Evolutionary conservation across 176 grass and related monocot species (phyloP).

Genomic region (Juncus effusus): DNA sequence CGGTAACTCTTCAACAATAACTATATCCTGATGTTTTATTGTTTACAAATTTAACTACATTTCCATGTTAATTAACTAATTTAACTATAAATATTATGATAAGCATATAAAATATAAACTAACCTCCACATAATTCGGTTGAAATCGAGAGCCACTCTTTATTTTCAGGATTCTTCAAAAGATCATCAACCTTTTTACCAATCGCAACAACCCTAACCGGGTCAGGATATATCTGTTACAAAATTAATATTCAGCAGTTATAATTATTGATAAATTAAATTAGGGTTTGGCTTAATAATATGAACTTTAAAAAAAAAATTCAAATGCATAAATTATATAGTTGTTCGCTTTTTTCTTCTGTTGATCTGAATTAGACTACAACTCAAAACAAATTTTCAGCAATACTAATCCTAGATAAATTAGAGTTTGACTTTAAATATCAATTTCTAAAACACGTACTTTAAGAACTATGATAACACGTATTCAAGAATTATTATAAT

Average conservation of each 20-base stretch:
- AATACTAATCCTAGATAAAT: neutral
- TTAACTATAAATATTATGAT: slow-evolving; percentile 6
- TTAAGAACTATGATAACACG: slow-evolving; percentile 10
- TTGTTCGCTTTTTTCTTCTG: too few relatives aligned
- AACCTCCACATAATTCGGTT: slow-evolving; percentile 87
- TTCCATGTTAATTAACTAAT: neutral
- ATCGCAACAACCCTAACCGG: slow-evolving; percentile 83
- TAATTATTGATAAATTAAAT: neutral
- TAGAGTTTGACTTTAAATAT: neutral
- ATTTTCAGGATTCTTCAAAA: slow-evolving; percentile 58
- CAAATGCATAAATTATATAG: too few relatives aligned
- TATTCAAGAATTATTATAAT: slow-evolving; percentile 3
- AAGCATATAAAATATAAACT: slow-evolving; percentile 5
- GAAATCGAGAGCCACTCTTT: slow-evolving; percentile 87
- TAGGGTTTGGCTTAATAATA: neutral
- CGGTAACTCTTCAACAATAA: too few relatives aligned
- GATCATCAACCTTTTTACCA: slow-evolving; percentile 76
- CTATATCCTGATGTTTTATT: too few relatives aligned
- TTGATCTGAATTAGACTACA: too few relatives aligned
- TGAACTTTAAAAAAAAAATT: neutral
- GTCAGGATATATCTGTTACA: slow-evolving; percentile 73
- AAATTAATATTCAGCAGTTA: neutral
- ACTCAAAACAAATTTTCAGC: too few relatives aligned
- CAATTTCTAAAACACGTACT: slow-evolving; percentile 7
- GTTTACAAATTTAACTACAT: neutral